Conservation (phyloP, 2,329 filamentous ascomycete genomes). For the Colletotrichum destructivum region DNA sequence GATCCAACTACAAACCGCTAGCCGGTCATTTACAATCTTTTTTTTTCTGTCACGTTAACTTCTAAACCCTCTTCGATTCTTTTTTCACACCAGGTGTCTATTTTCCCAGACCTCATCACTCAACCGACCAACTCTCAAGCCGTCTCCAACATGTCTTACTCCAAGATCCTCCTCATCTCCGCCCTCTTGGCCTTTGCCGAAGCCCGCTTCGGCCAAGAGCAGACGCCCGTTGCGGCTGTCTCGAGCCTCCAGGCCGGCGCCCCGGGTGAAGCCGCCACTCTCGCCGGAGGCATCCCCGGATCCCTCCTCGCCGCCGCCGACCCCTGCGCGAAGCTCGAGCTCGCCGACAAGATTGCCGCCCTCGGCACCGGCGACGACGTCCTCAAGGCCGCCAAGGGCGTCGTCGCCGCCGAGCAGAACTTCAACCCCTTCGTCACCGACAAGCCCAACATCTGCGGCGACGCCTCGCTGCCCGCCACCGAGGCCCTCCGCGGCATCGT, state of each 20-base stretch:
- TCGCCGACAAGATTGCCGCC: constrained; percentile 75
- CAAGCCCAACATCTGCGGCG: constrained; percentile 75
- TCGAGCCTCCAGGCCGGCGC: constrained; percentile 68
- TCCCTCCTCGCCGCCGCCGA: constrained; percentile 76
- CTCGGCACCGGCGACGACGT: constrained; percentile 74
- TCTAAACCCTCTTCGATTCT: constrained; percentile 31
- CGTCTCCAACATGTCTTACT: constrained; percentile 56
- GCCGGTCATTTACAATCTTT: constrained; percentile 43
- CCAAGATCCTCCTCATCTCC: constrained; percentile 58
- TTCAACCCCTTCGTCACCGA: constrained; percentile 77
- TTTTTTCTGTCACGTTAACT: constrained; percentile 28
- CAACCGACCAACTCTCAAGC: neutral
- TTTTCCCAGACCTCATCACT: neutral
- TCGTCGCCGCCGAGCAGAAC: constrained; percentile 80
- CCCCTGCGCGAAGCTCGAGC: constrained; percentile 76
- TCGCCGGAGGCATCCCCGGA: constrained; percentile 73
- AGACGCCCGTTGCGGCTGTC: constrained; percentile 70
- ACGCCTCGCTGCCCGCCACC: constrained; percentile 74
- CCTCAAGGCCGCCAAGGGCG: constrained; percentile 72
- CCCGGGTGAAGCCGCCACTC: constrained; percentile 73
- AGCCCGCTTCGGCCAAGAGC: constrained; percentile 76
- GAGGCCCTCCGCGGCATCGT: constrained; percentile 75
- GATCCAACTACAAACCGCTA: constrained; percentile 43
- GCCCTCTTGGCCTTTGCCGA: constrained; percentile 61
- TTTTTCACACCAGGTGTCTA: constrained; percentile 17